Conservation (phyloP, 805 yeast genomes). For the Candida adriatica region DNA sequence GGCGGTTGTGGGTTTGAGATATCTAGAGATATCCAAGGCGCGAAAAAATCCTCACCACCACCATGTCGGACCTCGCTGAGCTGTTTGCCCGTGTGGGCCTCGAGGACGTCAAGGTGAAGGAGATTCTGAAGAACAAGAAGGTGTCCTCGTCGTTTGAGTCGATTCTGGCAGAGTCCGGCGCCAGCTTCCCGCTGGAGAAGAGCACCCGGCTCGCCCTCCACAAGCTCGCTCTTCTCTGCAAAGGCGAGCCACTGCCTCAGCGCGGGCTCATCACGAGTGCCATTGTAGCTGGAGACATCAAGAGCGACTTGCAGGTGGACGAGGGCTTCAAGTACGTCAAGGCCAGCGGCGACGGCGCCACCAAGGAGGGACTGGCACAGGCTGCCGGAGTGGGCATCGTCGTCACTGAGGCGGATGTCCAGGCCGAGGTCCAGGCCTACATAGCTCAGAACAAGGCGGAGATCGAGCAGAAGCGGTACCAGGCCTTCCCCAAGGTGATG, state of each 20-base stretch:
- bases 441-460: slow-evolving; percentile 52
- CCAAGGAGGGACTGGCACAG: slow-evolving; percentile 47
- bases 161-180: slow-evolving; percentile 41
- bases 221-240: slow-evolving; percentile 65
- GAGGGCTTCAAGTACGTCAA: slow-evolving; percentile 77
- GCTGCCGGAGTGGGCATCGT: slow-evolving; percentile 78
- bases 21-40: too few relatives aligned
- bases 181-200: slow-evolving; percentile 41
- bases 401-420: slow-evolving; percentile 60
- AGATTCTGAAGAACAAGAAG: slow-evolving; percentile 79
- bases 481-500: slow-evolving; percentile 66
- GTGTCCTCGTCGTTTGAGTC: slow-evolving; percentile 64
- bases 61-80: too few relatives aligned
- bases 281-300: slow-evolving; percentile 57
- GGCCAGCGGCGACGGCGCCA: slow-evolving; percentile 37
- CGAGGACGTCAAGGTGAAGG: slow-evolving; percentile 67
- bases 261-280: slow-evolving; percentile 51
- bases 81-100: slow-evolving; percentile 52
- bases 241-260: slow-evolving; percentile 42
- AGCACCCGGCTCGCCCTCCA: slow-evolving; percentile 62
- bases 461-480: slow-evolving; percentile 69
- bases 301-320: slow-evolving; percentile 64
- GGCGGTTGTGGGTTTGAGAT: too few relatives aligned
- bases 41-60: too few relatives aligned
- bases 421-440: slow-evolving; percentile 48